Evolutionary conservation across 1,284 basidiomycete genomes (phyloP), one percentile per base, ranked within the genome.

Genomic region (Entoloma clypeatum): DNA sequence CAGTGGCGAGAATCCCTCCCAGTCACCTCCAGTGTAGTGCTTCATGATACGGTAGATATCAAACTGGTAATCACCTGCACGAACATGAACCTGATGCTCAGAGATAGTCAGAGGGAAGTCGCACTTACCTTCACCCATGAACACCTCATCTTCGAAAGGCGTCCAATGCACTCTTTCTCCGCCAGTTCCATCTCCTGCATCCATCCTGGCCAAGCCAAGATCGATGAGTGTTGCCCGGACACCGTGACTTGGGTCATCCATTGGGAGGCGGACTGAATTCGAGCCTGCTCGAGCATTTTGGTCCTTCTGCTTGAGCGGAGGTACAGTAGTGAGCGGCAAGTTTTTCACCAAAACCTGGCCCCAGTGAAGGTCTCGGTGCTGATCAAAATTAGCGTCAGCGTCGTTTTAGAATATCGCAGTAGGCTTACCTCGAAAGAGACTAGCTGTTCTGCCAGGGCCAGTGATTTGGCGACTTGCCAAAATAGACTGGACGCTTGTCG

Each of bases 311-410:
- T 60, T 55, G 41, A 61, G 59, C 21, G 60, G 63, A 50, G 48
- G 51, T 30, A 43, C 39, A 21, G 39, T 51, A 23, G 49, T 52
- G 26, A 53, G 41, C n/a, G 69, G 58, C 10, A 71, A 32, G 41
- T 75, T 71, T 52, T 79, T 81, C 34, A 99, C 79, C 7, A 99
- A 76, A 36, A 99, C 86, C 62, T 99, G 96, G n/a, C 95, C 95
- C 81, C 92, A 92, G 58, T 99, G 95, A 24, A 99, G 74, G 62
- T 99, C 95, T 13, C 95, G 91, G 64, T 99, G 96, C 90, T 96
- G 11, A 37, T 43, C 22, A 32, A 24, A 4, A 28, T 39, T 16
- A 22, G 36, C 29, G 45, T n/a, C 43, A 27, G 36, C 11, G 14
- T 19, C 14, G 26, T 18, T 33, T 10, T 5, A 39, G 14, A 7